Evolutionary conservation across 1,139 yeast species (phyloP).

Genomic region (Pichia sp.): DNA sequence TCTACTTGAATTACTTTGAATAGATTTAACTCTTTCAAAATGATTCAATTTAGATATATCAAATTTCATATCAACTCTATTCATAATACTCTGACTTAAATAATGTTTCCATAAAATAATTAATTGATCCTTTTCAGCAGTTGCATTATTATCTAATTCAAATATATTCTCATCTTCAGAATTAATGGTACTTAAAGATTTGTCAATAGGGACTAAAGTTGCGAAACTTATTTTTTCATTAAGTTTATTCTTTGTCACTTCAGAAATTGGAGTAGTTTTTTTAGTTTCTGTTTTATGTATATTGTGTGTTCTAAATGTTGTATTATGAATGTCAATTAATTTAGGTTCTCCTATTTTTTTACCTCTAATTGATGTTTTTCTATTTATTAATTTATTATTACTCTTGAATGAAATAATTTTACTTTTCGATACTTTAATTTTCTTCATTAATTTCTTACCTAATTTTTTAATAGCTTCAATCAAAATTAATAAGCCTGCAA

Average conservation of each 20-base stretch:
- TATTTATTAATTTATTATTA: not conserved
- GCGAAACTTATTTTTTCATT: not conserved
- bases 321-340: slow-evolving; percentile 12
- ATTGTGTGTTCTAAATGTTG: slow-evolving; percentile 10
- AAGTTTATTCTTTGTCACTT: not conserved
- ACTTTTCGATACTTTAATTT: slow-evolving; percentile 11
- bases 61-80: slow-evolving; percentile 26
- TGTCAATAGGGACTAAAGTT: not conserved
- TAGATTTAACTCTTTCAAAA: slow-evolving; percentile 8
- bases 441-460: slow-evolving; percentile 18
- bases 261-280: not conserved
- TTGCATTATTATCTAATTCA: not conserved
- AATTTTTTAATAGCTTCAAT: slow-evolving; percentile 12
- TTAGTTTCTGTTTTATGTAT: not conserved
- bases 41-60: slow-evolving; percentile 18
- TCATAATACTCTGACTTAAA: slow-evolving; percentile 22
- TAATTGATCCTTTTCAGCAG: slow-evolving; percentile 10
- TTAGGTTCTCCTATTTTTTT: slow-evolving; percentile 14
- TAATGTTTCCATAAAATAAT: slow-evolving; percentile 27
- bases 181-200: slow-evolving; percentile 5
- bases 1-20: slow-evolving; percentile 4
- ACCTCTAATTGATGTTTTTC: not conserved
- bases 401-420: slow-evolving; percentile 11
- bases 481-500: slow-evolving; percentile 16
- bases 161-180: not conserved